A percentile compares a stretch with the other conserved stretches of the same genome.
Evolutionary conservation across 179 eudicot genomes (phyloP).

Genomic region (Nepenthes alata): DNA sequence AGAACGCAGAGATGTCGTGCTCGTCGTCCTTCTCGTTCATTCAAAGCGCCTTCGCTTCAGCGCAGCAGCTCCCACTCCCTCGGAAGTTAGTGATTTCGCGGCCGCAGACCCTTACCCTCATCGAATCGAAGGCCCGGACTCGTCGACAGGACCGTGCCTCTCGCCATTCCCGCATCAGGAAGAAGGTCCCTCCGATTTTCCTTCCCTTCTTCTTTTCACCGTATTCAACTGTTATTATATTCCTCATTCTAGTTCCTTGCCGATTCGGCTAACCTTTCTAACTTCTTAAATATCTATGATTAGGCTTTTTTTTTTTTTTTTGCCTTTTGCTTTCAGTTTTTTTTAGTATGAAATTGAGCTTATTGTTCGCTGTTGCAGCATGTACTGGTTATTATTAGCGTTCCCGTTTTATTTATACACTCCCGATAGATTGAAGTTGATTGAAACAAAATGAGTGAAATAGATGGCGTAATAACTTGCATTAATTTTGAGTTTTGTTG

Average conservation of each 20-base stretch:
- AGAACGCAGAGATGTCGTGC: background rate
- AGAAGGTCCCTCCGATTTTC: conserved; percentile 37
- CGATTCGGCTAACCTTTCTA: background rate
- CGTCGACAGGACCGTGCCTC: conserved; percentile 61
- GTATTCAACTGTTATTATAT: background rate
- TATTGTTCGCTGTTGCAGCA: no score
- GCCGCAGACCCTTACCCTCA: conserved; percentile 21
- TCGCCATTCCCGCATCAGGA: conserved; percentile 64
- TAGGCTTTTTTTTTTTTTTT: no score
- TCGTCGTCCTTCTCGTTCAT: conserved; percentile 37
- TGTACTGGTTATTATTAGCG: no score
- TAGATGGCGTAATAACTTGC: no score
- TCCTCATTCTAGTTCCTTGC: background rate
- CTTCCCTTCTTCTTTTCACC: background rate
- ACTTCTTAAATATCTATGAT: background rate
- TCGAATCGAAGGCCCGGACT: conserved; percentile 38
- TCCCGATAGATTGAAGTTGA: no score
- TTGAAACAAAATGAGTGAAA: no score
- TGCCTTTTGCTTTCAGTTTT: no score
- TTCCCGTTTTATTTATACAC: no score
- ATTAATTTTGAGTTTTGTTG: no score
- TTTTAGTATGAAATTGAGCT: no score
- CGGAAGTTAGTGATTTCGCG: conserved; percentile 15
- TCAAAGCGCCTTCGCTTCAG: conserved; percentile 23
- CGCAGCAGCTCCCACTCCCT: conserved; percentile 13